Percentiles rank a stretch among this genome's conserved stretches.
phyloP scores from a whole-genome alignment of 805 yeast species.

The Lipomyces oligophaga region DNA sequence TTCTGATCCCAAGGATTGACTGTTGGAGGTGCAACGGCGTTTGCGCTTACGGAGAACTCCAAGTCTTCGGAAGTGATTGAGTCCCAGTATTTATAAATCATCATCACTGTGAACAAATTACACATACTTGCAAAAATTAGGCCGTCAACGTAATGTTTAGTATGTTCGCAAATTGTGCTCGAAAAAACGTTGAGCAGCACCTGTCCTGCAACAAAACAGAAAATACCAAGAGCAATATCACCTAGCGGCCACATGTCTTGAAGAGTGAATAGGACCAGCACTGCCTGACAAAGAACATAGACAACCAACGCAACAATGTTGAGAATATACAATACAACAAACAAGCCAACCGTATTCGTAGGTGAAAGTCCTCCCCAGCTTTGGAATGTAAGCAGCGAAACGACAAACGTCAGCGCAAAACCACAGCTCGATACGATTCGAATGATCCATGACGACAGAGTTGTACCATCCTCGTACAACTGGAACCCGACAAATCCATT shows the following conservation, averaged over 20 bases:
- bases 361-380: constrained; percentile 48
- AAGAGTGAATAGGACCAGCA: constrained; percentile 63
- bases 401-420: constrained; percentile 62
- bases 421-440: constrained; percentile 52
- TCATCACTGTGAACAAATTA: constrained; percentile 80
- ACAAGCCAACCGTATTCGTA: constrained; percentile 61
- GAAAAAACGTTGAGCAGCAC: constrained; percentile 69
- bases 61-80: constrained; percentile 91
- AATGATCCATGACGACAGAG: constrained; percentile 54
- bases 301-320: constrained; percentile 63
- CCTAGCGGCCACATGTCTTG: constrained; percentile 87
- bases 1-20: constrained; percentile 19
- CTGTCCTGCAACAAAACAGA: constrained; percentile 81
- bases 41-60: constrained; percentile 73
- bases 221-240: constrained; percentile 63
- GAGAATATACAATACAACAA: constrained; percentile 63
- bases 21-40: constrained; percentile 41
- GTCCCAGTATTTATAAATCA: constrained; percentile 96
- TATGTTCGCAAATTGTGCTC: constrained; percentile 57
- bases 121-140: constrained; percentile 77
- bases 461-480: constrained; percentile 92
- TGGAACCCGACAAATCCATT: constrained; percentile 83
- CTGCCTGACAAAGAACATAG: constrained; percentile 64
- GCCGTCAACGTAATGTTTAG: constrained; percentile 88
- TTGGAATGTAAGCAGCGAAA: constrained; percentile 70